Evolutionary conservation across 148 eudicot genomes (phyloP), one percentile per base, ranked within the genome.

Genomic region (Rhododendron molle): DNA sequence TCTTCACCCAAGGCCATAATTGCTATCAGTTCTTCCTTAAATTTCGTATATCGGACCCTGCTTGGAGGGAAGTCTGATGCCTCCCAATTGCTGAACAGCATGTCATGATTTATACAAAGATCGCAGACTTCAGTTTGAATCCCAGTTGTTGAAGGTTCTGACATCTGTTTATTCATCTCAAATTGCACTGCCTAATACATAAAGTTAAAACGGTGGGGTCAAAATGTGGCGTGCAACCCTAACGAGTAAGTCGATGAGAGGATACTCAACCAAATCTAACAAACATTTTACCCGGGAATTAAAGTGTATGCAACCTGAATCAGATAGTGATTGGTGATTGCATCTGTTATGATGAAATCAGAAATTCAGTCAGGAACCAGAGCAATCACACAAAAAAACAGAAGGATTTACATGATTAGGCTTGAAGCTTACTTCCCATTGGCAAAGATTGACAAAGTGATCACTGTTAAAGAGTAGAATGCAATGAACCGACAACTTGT

Each of bases 21-120:
- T 23, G 81, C 60, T 47, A 79, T 79, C 32, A 79, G 56, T n/a
- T 79, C 81, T 78, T 78, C 26, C 54, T 79, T 79, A 0, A 79
- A 79, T 79, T 79, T 23, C 0, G 12, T 2, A 44, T 47, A 20
- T 23, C 34, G 16, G 20, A 79, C 32, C 20, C 20, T 79, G 81
- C 81, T 44, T 79, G 81, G 81, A 3, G 58, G 56, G 23, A 79
- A 79, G 49, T 46, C 81, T 20, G 34, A 44, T 79, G 54, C 56
- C 54, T 44, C 58, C 81, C 58, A 79, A 26, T 47, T 79, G 11
- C 56, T 26, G 58, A 79, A 79, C 56, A 79, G 20, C 81, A 79
- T 44, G 58, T 79, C 81, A 47, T 14, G 28, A 26, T 79, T n/a
- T n/a, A 28, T 26, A 47, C 54, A 46, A 26, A 47, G 36, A 47